Base-by-base conservation (phyloP, 805 yeast species). In the Sporopachydermia quercuum region DNA sequence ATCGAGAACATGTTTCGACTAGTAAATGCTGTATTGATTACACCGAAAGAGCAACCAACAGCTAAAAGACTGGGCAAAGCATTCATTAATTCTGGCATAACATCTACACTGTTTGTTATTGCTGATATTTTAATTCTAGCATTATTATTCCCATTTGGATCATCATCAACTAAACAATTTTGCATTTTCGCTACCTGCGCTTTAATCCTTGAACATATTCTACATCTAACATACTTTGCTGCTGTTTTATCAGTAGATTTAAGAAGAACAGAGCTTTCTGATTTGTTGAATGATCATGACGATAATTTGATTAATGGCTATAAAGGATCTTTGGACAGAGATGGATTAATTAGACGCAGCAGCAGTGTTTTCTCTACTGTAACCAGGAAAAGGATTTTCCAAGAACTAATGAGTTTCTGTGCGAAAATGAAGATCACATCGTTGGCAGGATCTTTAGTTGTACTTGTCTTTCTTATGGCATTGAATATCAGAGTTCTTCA, bases 221-320 rank as follows among this genome's bases (percentile, higher is more conserved):
- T 83, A 33, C 84, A 77, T 46, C 51, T 74, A 38, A 71, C 87
- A 1, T 82, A 65, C 53, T 70, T 81, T 43, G 61, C 76, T 1
- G 74, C 85, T 0, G 72, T 81, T 1, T 58, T 82, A 19, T 66
- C 78, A 14, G 70, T 83, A 33, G 94, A 84, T 57, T 58, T 76
- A 19, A 68, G 76, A 37, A 64, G 84, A 40, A 54, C 70, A 18
- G 87, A 78, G 47, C 62, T 78, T 14, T 69, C 69, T 13, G 84
- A 76, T 43, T 52, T 76, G 8, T 51, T 71, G 30, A n/a, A 23
- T n/a, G 30, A 23, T 8, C 13, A 8, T n/a, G 30, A n/a, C 8
- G 52, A 51, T 38, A 51, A 52, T 13, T 47, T 53, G 3, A n/a
- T 8, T 8, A 8, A n/a, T 8, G 30, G 30, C 30, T 23, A 8